Evolutionary conservation across 176 grass and related monocot genomes (phyloP).

Genomic region (Oropetium thomaeum): DNA sequence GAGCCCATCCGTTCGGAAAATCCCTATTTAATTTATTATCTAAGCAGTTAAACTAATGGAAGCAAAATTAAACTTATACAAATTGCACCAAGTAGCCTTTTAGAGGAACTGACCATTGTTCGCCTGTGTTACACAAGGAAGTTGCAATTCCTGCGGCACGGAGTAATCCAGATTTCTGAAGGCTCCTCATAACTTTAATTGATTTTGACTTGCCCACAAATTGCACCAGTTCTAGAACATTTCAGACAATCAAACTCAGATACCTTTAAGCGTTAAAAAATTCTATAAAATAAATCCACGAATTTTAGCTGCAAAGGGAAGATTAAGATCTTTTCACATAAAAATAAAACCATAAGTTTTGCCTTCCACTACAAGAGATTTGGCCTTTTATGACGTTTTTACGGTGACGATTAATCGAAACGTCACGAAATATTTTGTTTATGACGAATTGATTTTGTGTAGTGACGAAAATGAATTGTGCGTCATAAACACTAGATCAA

Average conservation of each 20-base stretch:
- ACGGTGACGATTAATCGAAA: too few relatives aligned
- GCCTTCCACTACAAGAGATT: too few relatives aligned
- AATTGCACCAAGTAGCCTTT: slow-evolving; percentile 3
- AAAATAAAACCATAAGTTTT: too few relatives aligned
- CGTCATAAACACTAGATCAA: too few relatives aligned
- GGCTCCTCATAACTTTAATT: slow-evolving; percentile 55
- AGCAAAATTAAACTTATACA: background rate
- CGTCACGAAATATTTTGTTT: too few relatives aligned
- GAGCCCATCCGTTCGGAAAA: slow-evolving; percentile 94
- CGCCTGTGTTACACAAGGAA: slow-evolving; percentile 66
- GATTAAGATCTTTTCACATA: background rate
- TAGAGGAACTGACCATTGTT: slow-evolving; percentile 69
- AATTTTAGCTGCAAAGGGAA: background rate
- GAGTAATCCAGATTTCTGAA: slow-evolving; percentile 72
- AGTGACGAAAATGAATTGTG: too few relatives aligned
- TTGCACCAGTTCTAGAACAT: slow-evolving; percentile 26
- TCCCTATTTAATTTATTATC: slow-evolving; percentile 53
- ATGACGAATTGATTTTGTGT: too few relatives aligned
- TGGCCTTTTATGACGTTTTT: too few relatives aligned
- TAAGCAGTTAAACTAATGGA: background rate
- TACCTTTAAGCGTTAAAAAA: background rate
- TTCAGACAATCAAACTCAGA: slow-evolving; percentile 13
- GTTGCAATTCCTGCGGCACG: slow-evolving; percentile 70
- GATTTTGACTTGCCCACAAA: slow-evolving; percentile 32
- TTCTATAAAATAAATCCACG: background rate